Percentiles rank a stretch among this genome's conserved stretches.
These are phyloP conservation scores for Xylaria sp. DNA, from an alignment of 2,329 filamentous ascomycete species.

Conservation along the genomic window DNA sequence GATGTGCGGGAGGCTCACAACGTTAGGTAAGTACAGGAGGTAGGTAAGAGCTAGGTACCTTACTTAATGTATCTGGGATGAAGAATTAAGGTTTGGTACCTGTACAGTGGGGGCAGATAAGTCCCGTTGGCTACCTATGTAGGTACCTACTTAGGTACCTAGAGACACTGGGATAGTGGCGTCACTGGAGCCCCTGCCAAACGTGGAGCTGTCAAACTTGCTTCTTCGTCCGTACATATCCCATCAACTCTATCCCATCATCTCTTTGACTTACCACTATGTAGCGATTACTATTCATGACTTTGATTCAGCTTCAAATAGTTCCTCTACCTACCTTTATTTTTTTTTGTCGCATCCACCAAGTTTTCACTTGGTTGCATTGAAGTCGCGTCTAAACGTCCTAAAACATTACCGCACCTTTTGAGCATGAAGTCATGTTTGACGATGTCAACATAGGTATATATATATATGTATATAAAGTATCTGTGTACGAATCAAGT, in stretches of 20 bases:
- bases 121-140: slow-evolving; percentile 7
- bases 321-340: too few relatives aligned
- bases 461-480: slow-evolving; percentile 6
- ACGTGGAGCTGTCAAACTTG: not conserved
- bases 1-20: not conserved
- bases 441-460: slow-evolving; percentile 9
- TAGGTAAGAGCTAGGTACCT: too few relatives aligned
- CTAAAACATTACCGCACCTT: not conserved
- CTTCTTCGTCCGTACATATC: not conserved
- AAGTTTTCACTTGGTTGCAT: too few relatives aligned
- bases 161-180: slow-evolving; percentile 2
- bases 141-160: not conserved
- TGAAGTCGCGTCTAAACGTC: not conserved
- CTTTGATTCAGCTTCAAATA: not conserved
- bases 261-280: not conserved
- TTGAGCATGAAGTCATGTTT: not conserved
- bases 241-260: not conserved
- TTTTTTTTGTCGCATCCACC: not conserved
- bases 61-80: not conserved
- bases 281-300: not conserved
- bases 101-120: not conserved
- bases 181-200: not conserved
- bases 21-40: too few relatives aligned
- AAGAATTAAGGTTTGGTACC: slow-evolving; percentile 7
- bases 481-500: slow-evolving; percentile 17